These are phyloP conservation scores for Primulina eburnea DNA, from an alignment of 257 asterid species.

Conservation along the genomic window DNA sequence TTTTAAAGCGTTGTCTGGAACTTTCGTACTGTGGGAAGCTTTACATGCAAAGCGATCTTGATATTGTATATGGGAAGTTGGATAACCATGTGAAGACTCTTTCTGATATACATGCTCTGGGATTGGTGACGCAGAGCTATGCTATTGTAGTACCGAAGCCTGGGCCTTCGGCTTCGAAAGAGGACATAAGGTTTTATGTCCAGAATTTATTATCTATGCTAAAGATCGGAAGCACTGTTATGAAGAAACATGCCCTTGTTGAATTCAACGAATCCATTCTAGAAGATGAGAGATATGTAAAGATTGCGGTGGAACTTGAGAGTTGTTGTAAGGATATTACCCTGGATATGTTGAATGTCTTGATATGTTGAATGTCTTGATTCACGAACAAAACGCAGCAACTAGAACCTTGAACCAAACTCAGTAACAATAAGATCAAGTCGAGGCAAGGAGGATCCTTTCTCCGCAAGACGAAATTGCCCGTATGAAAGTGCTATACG, in stretches of 20 bases:
- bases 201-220: slow-evolving; percentile 63
- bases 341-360: no score
- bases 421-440: no score
- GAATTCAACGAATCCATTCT: slow-evolving; percentile 54
- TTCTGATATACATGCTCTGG: slow-evolving; percentile 60
- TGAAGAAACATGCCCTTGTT: slow-evolving; percentile 72
- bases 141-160: slow-evolving; percentile 84
- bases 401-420: no score
- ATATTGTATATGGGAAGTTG: slow-evolving; percentile 48
- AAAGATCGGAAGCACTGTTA: slow-evolving; percentile 59
- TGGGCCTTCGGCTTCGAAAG: slow-evolving; percentile 57
- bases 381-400: no score
- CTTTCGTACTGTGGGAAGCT: slow-evolving; percentile 72
- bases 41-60: slow-evolving; percentile 89
- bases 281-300: slow-evolving; percentile 65
- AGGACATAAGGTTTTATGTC: slow-evolving; percentile 65
- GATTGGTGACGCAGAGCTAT: slow-evolving; percentile 55
- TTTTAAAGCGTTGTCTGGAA: slow-evolving; percentile 50
- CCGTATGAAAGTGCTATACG: no score
- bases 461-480: no score
- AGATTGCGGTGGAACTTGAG: slow-evolving; percentile 54
- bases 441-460: no score
- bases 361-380: no score
- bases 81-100: slow-evolving; percentile 43
- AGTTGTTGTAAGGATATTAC: no score